Evolutionary conservation across 306 rosid species (phyloP).

Genomic region (Acacia confusa): DNA sequence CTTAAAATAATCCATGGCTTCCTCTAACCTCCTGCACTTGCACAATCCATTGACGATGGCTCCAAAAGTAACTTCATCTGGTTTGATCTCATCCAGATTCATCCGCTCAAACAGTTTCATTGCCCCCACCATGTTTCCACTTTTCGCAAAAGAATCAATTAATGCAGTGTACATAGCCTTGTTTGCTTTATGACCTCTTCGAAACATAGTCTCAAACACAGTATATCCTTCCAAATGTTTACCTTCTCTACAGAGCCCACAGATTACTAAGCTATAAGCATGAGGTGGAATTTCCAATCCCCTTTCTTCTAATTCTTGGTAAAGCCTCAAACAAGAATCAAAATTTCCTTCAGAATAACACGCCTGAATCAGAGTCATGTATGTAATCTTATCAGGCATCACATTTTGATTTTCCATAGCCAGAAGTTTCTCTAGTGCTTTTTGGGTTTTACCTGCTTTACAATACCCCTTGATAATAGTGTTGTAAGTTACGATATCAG

Average conservation of each 20-base stretch:
- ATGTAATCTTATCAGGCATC: slow-evolving; percentile 76
- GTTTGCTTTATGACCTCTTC: slow-evolving; percentile 57
- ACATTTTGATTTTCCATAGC: slow-evolving; percentile 60
- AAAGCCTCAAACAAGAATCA: slow-evolving; percentile 69
- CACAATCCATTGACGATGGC: slow-evolving; percentile 81
- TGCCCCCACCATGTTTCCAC: slow-evolving; percentile 63
- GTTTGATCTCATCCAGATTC: slow-evolving; percentile 58
- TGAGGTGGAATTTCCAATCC: slow-evolving; percentile 63
- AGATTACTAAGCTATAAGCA: slow-evolving; percentile 63
- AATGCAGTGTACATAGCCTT: slow-evolving; percentile 75
- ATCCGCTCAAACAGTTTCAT: slow-evolving; percentile 69
- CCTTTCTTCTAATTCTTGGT: slow-evolving; percentile 79
- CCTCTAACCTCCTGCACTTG: slow-evolving; percentile 77
- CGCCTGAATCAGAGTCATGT: slow-evolving; percentile 72
- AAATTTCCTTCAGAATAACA: slow-evolving; percentile 62
- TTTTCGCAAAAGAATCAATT: slow-evolving; percentile 69
- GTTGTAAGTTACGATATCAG: slow-evolving; percentile 71
- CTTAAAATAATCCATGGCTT: slow-evolving; percentile 62
- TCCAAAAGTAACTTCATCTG: slow-evolving; percentile 84
- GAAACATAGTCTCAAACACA: slow-evolving; percentile 62
- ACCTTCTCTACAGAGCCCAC: slow-evolving; percentile 69
- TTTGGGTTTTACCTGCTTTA: slow-evolving; percentile 55
- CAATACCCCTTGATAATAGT: slow-evolving; percentile 82
- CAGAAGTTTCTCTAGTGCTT: slow-evolving; percentile 55
- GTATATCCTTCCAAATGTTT: slow-evolving; percentile 64